These are phyloP conservation scores for Rhizopogon roseolus DNA, from an alignment of 768 basidiomycete species.

Conservation along the genomic window DNA sequence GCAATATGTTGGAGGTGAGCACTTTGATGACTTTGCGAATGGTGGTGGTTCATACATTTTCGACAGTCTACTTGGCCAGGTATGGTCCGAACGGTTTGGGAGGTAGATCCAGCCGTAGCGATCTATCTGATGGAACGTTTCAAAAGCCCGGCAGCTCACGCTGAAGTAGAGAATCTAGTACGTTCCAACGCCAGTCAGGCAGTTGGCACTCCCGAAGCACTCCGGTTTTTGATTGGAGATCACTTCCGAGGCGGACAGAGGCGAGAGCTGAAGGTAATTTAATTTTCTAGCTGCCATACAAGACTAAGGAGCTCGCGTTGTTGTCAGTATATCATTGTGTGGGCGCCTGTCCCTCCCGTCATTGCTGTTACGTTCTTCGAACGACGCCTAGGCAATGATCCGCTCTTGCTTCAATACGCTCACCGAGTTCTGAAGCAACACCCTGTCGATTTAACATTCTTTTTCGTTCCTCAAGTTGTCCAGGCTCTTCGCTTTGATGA, in stretches of 20 bases:
- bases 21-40: not conserved
- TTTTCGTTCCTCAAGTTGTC: conserved; percentile 98
- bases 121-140: conserved; percentile 87
- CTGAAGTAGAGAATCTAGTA: conserved; percentile 75
- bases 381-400: conserved; percentile 76
- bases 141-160: conserved; percentile 56
- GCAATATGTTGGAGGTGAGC: conserved; percentile 58
- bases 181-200: conserved; percentile 66
- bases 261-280: conserved; percentile 69
- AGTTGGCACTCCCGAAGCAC: conserved; percentile 74
- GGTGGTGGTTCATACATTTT: not conserved
- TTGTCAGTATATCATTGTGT: conserved; percentile 75
- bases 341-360: conserved; percentile 85
- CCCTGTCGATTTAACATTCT: conserved; percentile 92
- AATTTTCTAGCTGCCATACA: not conserved
- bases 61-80: conserved; percentile 58
- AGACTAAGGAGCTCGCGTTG: not conserved
- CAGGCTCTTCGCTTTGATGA: conserved; percentile 91
- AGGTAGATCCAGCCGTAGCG: conserved; percentile 75
- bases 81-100: conserved; percentile 76
- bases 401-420: conserved; percentile 89
- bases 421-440: conserved; percentile 94
- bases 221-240: conserved; percentile 77
- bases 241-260: conserved; percentile 49
- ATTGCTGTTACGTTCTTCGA: conserved; percentile 83